Evolutionary conservation across 164 flowering plant species (phyloP).

Genomic region (Brasenia schreberi): DNA sequence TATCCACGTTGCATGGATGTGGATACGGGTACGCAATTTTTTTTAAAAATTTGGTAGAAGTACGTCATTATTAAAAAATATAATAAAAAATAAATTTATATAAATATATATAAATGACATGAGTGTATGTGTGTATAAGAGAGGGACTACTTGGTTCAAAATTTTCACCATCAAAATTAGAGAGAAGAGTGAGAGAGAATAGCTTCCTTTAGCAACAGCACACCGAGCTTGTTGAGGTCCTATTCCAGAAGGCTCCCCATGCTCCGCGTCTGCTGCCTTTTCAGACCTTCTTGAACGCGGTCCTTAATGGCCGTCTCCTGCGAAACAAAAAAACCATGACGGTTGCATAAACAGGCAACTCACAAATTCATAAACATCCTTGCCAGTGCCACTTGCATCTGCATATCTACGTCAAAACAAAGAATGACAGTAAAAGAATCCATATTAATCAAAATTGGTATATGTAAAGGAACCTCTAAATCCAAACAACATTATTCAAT

Average conservation of each 20-base stretch:
- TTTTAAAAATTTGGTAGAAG: too few species aligned
- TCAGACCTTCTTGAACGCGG: constrained; percentile 19
- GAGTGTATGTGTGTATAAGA: too few species aligned
- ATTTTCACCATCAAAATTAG: too few species aligned
- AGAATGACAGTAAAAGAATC: neutral
- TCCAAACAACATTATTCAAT: neutral
- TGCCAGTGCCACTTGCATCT: constrained; percentile 20
- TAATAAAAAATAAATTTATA: too few species aligned
- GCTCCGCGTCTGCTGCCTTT: constrained; percentile 6
- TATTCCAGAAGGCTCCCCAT: neutral
- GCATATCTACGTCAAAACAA: constrained; percentile 11
- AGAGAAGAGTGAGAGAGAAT: neutral
- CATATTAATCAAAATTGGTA: neutral
- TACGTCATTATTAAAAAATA: too few species aligned
- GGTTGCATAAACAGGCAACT: neutral
- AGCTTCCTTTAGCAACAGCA: too few species aligned
- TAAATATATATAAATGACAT: too few species aligned
- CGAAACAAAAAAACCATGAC: neutral
- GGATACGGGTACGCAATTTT: too few species aligned
- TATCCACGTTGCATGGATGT: too few species aligned
- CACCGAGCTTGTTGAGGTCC: neutral
- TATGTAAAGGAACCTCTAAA: neutral
- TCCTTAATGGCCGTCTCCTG: constrained; percentile 11
- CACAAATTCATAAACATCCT: constrained; percentile 18
- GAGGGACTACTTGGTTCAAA: too few species aligned